Conservation (phyloP, 495 filamentous ascomycete genomes). For the Amorphotheca resinae region DNA sequence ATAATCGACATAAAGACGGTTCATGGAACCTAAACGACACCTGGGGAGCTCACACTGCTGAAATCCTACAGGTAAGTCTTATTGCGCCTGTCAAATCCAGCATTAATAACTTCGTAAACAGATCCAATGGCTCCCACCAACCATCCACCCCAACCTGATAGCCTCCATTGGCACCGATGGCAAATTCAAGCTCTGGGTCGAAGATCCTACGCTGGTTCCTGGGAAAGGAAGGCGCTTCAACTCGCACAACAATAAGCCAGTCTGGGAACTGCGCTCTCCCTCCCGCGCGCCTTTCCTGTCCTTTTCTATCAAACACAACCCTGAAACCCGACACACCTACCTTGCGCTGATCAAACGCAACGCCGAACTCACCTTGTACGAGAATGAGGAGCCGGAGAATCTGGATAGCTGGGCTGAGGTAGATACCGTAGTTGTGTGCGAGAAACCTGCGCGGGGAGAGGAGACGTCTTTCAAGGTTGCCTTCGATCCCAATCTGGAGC, state of each 20-base stretch:
- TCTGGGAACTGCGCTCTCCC: conserved; percentile 30
- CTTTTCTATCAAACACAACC: conserved; percentile 66
- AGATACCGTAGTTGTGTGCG: conserved; percentile 53
- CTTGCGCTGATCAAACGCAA: conserved; percentile 73
- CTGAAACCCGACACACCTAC: conserved; percentile 55
- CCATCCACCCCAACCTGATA: conserved; percentile 43
- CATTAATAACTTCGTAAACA: conserved; percentile 20
- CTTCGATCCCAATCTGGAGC: conserved; percentile 73
- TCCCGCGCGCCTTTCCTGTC: conserved; percentile 57
- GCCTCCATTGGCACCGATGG: conserved; percentile 71
- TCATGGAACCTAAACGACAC: conserved; percentile 72
- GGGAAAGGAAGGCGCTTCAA: conserved; percentile 68
- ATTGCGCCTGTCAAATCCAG: conserved; percentile 1
- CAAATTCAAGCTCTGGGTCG: conserved; percentile 79
- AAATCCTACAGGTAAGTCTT: conserved; percentile 68
- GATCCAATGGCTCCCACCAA: conserved; percentile 64
- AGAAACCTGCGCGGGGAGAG: conserved; percentile 50
- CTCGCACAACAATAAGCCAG: conserved; percentile 22
- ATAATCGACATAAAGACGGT: conserved; percentile 64
- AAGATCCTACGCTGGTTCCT: conserved; percentile 63
- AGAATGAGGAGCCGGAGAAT: conserved; percentile 77
- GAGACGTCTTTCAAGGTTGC: conserved; percentile 76
- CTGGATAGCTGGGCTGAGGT: conserved; percentile 62
- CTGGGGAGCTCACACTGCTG: conserved; percentile 84
- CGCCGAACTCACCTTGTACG: conserved; percentile 66